These are phyloP conservation scores for Anisodus acutangulus DNA, from an alignment of 257 asterid species.

Conservation along the genomic window DNA sequence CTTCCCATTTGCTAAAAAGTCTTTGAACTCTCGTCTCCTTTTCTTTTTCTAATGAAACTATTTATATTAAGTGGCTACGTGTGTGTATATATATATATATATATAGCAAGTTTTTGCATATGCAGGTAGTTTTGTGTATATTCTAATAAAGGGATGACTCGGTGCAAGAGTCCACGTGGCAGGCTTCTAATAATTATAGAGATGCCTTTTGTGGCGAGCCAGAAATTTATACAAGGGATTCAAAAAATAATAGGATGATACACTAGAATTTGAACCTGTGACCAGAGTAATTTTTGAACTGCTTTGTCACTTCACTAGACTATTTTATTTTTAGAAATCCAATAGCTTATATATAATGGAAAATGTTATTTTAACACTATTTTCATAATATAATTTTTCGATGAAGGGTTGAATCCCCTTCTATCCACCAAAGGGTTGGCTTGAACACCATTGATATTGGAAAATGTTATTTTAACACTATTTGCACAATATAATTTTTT, in stretches of 20 bases:
- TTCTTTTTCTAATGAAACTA: background rate
- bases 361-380: too few species aligned
- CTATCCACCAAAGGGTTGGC: too few species aligned
- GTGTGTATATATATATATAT: background rate
- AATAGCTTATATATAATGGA: background rate
- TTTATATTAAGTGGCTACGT: background rate
- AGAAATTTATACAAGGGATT: background rate
- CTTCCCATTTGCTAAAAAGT: constrained; percentile 60
- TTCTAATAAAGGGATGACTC: background rate
- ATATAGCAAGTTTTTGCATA: background rate
- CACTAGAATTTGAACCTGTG: background rate
- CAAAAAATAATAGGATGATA: background rate
- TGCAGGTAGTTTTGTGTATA: background rate
- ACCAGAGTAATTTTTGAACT: background rate
- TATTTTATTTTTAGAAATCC: background rate
- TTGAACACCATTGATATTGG: too few species aligned
- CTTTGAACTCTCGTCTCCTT: background rate
- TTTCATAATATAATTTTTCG: too few species aligned
- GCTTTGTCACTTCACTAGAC: background rate
- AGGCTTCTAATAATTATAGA: background rate
- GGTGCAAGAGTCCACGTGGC: background rate
- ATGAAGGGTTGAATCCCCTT: too few species aligned
- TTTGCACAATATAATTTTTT: background rate
- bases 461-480: background rate
- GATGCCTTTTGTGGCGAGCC: background rate